Conservation (phyloP, 2,329 filamentous ascomycete genomes). For the Colletotrichum sp. region DNA sequence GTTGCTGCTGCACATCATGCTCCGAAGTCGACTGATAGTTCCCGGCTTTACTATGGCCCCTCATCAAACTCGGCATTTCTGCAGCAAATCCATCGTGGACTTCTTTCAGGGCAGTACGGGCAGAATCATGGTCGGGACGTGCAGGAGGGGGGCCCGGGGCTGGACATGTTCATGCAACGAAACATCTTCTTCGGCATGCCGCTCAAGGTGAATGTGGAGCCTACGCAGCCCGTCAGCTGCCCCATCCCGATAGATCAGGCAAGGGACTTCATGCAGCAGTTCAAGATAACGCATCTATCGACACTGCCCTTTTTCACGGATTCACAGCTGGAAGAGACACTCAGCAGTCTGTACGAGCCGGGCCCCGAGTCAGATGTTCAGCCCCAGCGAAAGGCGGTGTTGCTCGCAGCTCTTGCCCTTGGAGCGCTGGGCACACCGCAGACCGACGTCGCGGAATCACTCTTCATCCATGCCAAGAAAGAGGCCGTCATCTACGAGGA, state of each 20-base stretch:
- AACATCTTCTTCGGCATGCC: slow-evolving; percentile 35
- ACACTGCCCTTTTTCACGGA: slow-evolving; percentile 25
- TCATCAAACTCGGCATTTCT: slow-evolving; percentile 34
- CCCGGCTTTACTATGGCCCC: slow-evolving; percentile 31
- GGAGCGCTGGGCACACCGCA: slow-evolving; percentile 29
- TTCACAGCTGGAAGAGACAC: slow-evolving; percentile 25
- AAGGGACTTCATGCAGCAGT: slow-evolving; percentile 21
- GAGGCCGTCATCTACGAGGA: slow-evolving; percentile 30
- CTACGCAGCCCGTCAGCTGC: neutral
- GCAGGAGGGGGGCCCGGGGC: slow-evolving; percentile 27
- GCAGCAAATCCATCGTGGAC: slow-evolving; percentile 31
- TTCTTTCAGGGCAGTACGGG: slow-evolving; percentile 25
- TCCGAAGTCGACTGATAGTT: slow-evolving; percentile 25
- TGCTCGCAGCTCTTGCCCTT: slow-evolving; percentile 27
- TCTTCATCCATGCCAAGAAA: slow-evolving; percentile 29
- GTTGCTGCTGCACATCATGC: slow-evolving; percentile 24
- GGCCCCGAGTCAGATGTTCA: slow-evolving; percentile 9
- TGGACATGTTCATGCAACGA: slow-evolving; percentile 34
- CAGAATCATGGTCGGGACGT: slow-evolving; percentile 20
- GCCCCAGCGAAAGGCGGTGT: slow-evolving; percentile 26
- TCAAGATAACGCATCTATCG: slow-evolving; percentile 21
- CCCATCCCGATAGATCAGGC: slow-evolving; percentile 22
- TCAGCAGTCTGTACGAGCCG: slow-evolving; percentile 22
- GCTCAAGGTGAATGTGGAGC: slow-evolving; percentile 20
- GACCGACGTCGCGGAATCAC: slow-evolving; percentile 27